Conservation (phyloP, 1,284 basidiomycete species). For the Rhodotorula sp. region DNA sequence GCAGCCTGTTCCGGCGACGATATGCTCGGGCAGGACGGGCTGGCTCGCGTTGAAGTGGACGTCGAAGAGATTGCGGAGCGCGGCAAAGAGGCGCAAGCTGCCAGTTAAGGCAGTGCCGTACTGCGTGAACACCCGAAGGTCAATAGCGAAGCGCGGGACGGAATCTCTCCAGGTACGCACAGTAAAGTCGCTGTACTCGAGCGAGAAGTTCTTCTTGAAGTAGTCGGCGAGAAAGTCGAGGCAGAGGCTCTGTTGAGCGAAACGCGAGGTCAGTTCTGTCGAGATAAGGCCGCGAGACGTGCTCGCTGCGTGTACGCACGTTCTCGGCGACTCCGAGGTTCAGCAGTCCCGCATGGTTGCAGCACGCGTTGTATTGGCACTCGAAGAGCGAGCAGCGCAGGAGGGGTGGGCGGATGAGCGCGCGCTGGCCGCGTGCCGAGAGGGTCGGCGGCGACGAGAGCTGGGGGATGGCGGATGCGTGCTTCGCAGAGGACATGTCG, state of each 20-base stretch:
- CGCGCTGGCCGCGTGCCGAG: constrained; percentile 22
- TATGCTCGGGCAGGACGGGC: constrained; percentile 43
- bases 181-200: constrained; percentile 22
- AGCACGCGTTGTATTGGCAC: constrained; percentile 15
- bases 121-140: constrained; percentile 43
- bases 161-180: background rate
- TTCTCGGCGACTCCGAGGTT: constrained; percentile 36
- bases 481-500: no score
- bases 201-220: constrained; percentile 18
- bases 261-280: background rate
- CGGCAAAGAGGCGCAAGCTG: constrained; percentile 32
- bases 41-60: constrained; percentile 31
- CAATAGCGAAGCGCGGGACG: constrained; percentile 12
- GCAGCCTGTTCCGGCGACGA: constrained; percentile 43
- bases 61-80: constrained; percentile 28
- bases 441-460: constrained; percentile 16
- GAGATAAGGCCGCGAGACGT: background rate
- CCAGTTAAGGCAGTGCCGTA: constrained; percentile 34
- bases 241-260: constrained; percentile 5
- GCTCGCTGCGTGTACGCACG: constrained; percentile 5
- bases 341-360: constrained; percentile 25
- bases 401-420: constrained; percentile 34
- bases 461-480: no score
- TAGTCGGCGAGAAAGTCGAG: constrained; percentile 25
- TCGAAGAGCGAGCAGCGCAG: constrained; percentile 38